Percentiles rank a stretch among this genome's conserved stretches.
phyloP scores from a whole-genome alignment of 371 early-diverging fungal genomes.

The Syncephalastrum sp. region DNA sequence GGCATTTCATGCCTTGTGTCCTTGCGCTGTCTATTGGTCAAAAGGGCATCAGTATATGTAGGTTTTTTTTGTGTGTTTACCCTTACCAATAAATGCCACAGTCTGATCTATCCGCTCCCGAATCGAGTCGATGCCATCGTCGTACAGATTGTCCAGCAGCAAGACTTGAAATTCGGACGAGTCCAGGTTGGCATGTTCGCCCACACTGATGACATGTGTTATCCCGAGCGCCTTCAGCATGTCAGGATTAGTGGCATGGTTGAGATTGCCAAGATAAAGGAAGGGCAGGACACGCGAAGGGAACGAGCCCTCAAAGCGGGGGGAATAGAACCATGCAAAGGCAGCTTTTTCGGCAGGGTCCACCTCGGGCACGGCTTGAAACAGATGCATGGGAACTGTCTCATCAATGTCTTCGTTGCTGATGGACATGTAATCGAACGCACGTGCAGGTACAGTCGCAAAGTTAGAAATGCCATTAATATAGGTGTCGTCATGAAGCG shows the following conservation, averaged over 20 bases:
- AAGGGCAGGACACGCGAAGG: constrained; percentile 63
- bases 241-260: constrained; percentile 65
- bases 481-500: constrained; percentile 22
- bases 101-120: constrained; percentile 48
- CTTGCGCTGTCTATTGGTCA: constrained; percentile 31
- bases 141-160: constrained; percentile 60
- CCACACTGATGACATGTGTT: constrained; percentile 63
- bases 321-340: constrained; percentile 60
- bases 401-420: not conserved
- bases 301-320: constrained; percentile 66
- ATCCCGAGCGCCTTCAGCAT: constrained; percentile 58
- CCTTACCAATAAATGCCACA: constrained; percentile 58
- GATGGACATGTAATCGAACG: not conserved
- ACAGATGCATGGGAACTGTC: constrained; percentile 3
- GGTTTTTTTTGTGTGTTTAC: too few relatives aligned
- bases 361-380: constrained; percentile 13
- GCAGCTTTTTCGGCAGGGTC: constrained; percentile 16
- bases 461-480: constrained; percentile 32
- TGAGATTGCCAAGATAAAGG: constrained; percentile 63
- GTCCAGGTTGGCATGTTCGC: constrained; percentile 55
- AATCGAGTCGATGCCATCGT: constrained; percentile 66
- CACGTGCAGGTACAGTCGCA: constrained; percentile 1
- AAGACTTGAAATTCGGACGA: constrained; percentile 30
- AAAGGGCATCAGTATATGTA: not conserved
- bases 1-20: constrained; percentile 24